phyloP scores from a whole-genome alignment of 192 early-diverging fungal genomes.

The Cladochytrium replicatum region DNA sequence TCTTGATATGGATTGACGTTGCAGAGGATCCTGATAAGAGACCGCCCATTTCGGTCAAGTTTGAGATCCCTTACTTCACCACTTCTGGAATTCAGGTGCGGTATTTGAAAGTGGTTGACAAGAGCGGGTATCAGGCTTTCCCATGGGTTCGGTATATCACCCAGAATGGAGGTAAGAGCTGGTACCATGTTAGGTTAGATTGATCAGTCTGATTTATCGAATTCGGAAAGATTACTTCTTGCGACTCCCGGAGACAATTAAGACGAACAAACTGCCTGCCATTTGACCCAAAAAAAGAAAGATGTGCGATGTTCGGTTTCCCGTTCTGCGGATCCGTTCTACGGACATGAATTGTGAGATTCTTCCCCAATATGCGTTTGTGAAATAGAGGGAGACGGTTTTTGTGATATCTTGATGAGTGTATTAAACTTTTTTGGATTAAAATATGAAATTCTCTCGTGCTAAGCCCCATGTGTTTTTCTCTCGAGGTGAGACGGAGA shows the following conservation, averaged over 20 bases:
- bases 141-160: constrained; percentile 99
- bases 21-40: constrained; percentile 74
- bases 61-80: constrained; percentile 66
- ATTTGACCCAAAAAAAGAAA: no score
- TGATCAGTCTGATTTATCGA: neutral
- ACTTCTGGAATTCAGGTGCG: constrained; percentile 90
- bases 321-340: no score
- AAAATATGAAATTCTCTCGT: no score
- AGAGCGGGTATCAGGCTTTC: constrained; percentile 89
- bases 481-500: no score
- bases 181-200: neutral
- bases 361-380: no score
- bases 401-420: no score
- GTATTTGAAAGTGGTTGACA: constrained; percentile 97
- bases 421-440: no score
- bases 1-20: constrained; percentile 63
- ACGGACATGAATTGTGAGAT: no score
- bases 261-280: constrained; percentile 54
- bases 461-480: no score
- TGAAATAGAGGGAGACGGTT: no score
- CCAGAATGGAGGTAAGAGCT: constrained; percentile 28
- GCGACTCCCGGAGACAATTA: constrained; percentile 80
- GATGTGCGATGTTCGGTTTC: no score
- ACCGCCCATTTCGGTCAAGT: constrained; percentile 92
- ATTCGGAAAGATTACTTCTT: constrained; percentile 72